Evolutionary conservation across 257 asterid species (phyloP).

Genomic region (Ilex aquifolium): DNA sequence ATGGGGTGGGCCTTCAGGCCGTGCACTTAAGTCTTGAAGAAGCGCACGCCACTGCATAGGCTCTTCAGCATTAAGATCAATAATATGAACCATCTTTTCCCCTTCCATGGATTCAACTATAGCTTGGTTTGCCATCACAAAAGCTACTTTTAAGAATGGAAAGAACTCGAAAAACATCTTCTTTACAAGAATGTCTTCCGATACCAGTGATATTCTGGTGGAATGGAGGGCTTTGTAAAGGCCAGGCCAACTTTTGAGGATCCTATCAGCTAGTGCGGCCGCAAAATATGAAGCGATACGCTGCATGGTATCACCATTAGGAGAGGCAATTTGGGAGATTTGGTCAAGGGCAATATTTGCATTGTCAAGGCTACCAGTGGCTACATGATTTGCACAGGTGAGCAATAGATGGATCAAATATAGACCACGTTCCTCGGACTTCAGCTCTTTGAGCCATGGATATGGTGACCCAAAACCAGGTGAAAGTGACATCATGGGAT

Average conservation of each 20-base stretch:
- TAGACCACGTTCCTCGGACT: conserved; percentile 86
- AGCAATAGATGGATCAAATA: conserved; percentile 74
- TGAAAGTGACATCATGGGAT: conserved; percentile 51
- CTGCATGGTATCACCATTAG: conserved; percentile 91
- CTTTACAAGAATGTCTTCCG: conserved; percentile 60
- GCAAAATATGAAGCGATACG: conserved; percentile 80
- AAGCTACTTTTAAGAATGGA: conserved; percentile 76
- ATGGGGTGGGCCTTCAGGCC: conserved; percentile 98
- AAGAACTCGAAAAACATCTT: conserved; percentile 74
- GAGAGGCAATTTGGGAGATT: conserved; percentile 77
- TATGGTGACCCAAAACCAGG: conserved; percentile 55
- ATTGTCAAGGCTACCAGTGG: conserved; percentile 66
- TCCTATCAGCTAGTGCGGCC: conserved; percentile 75
- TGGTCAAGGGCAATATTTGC: conserved; percentile 89
- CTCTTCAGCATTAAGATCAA: conserved; percentile 66
- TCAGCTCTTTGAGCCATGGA: conserved; percentile 79
- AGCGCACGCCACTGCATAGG: conserved; percentile 86
- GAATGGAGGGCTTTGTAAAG: conserved; percentile 66
- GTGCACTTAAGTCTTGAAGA: conserved; percentile 83
- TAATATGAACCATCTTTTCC: conserved; percentile 82
- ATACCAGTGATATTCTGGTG: conserved; percentile 31
- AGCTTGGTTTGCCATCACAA: conserved; percentile 71
- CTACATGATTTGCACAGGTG: conserved; percentile 80
- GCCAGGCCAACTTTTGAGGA: conserved; percentile 79
- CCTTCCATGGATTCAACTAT: conserved; percentile 96